Conservation (phyloP, 2,329 filamentous ascomycete species). For the Ophiocordyceps camponoti-saundersi region DNA sequence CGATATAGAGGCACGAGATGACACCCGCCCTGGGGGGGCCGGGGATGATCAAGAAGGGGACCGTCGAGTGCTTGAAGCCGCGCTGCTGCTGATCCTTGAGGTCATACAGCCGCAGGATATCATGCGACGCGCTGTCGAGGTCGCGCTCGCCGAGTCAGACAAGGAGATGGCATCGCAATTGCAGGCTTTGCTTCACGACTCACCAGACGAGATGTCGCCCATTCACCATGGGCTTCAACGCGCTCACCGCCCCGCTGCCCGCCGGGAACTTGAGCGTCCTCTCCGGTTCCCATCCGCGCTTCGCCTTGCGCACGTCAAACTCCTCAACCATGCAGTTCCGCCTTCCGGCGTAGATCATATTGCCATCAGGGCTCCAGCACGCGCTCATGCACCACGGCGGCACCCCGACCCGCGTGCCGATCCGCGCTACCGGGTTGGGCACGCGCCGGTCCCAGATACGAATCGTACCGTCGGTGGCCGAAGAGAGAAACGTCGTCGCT, state of each 20-base stretch:
- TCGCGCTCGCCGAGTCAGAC: not conserved
- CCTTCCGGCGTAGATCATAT: constrained; percentile 83
- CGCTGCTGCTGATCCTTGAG: constrained; percentile 41
- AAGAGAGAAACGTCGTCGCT: constrained; percentile 71
- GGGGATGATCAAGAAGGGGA: constrained; percentile 92
- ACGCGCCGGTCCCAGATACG: constrained; percentile 86
- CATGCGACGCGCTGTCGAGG: constrained; percentile 59
- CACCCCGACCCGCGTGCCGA: constrained; percentile 54
- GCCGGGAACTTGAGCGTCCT: constrained; percentile 74
- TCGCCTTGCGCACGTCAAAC: constrained; percentile 66
- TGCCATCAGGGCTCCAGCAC: constrained; percentile 91
- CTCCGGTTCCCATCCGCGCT: constrained; percentile 51
- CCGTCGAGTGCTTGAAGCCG: constrained; percentile 53
- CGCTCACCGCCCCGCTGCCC: constrained; percentile 79
- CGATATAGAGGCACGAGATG: constrained; percentile 71
- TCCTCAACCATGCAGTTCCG: constrained; percentile 91
- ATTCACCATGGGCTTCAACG: constrained; percentile 81
- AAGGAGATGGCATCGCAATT: not conserved
- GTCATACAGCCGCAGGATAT: constrained; percentile 88
- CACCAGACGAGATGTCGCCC: constrained; percentile 74
- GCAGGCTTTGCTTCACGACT: no score
- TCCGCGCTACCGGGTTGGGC: constrained; percentile 60
- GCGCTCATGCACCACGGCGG: constrained; percentile 97
- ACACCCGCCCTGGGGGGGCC: constrained; percentile 72
- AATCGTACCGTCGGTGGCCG: constrained; percentile 72